These are phyloP conservation scores for Cladosporium sp. DNA, from an alignment of 2,329 filamentous ascomycete genomes.

Conservation along the genomic window DNA sequence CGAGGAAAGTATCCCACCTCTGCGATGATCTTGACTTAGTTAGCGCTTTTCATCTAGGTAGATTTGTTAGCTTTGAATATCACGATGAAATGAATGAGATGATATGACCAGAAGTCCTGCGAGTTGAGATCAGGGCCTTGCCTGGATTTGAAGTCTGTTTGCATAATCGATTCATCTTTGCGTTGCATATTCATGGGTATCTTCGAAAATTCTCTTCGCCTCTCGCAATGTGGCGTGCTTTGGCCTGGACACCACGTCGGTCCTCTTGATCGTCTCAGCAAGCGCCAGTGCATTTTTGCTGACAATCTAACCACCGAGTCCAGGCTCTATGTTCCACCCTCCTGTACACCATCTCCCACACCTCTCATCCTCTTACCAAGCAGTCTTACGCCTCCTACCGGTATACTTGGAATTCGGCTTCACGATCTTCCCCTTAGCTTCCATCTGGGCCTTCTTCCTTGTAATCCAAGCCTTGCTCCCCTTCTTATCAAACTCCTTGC, in stretches of 20 bases:
- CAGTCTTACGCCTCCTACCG: conserved; percentile 75
- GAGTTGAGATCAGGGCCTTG: no score
- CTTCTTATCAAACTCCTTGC: conserved; percentile 59
- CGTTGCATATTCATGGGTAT: conserved; percentile 14
- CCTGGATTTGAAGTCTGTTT: no score
- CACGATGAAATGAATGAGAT: background rate
- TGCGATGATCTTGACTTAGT: no score
- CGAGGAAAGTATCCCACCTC: no score
- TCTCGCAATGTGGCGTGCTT: background rate
- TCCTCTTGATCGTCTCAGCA: background rate
- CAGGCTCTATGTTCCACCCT: background rate
- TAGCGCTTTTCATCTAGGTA: no score
- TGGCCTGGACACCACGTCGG: no score
- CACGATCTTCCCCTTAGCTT: conserved; percentile 89
- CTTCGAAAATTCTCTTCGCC: conserved; percentile 4
- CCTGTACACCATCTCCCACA: background rate
- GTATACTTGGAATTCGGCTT: conserved; percentile 93
- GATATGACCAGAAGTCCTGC: background rate
- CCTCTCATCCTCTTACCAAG: conserved; percentile 54
- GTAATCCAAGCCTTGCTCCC: conserved; percentile 81
- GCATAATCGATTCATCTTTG: background rate
- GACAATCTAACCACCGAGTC: conserved; percentile 4
- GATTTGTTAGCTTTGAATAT: no score
- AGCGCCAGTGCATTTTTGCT: conserved; percentile 3
- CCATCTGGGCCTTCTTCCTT: conserved; percentile 89